Base-by-base conservation (phyloP, 2,329 filamentous ascomycete genomes). In the Pseudogymnoascus sp. region DNA sequence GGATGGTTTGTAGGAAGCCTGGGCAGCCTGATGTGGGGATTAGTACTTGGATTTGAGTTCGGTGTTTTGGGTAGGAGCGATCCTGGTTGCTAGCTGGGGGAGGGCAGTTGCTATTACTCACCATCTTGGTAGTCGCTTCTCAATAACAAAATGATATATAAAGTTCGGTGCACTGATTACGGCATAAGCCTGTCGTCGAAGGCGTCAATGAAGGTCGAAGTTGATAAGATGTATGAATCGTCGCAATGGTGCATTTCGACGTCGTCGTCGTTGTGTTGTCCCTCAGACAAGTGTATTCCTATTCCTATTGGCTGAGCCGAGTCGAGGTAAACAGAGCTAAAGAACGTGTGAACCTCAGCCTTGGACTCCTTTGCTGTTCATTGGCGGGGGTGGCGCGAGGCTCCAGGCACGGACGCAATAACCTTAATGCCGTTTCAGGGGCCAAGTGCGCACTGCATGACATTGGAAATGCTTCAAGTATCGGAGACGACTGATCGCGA, bases 1-100 rank as follows among this genome's bases (percentile, higher is more conserved):
- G 22, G 87, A 89, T 12, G 86, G 86, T 73, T 89, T 89, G 74
- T 87, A 90, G 62, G 82, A 77, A 58, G 78, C 71, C 62, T 76
- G 79, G 72, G 78, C 81, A 72, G 78, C 80, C 84, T 82, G 70
- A 68, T 58, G 54, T 36, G 47, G 58, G 60, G 60, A 43, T 50
- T 43, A 47, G 20, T 60, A 47, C 57, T 37, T 41, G 41, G 18
- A 28, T 35, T 54, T 47, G 28, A 43, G 36, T 57, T 58, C 43
- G 39, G 59, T 58, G 54, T 38, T 35, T 58, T 28, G 59, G 16
- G 59, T 28, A 61, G 59, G 39, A 57, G 54, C 43, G 58, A 50
- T 50, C 39, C 39, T 41, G 28, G 39, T 43, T 37, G 36, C 38
- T 22, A 43, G 16, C 28, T 35, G n/a, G 20, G 25, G 28, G 18